Percentiles rank a stretch among this genome's conserved stretches.
These are phyloP conservation scores for Bipolaris bicolor DNA, from an alignment of 2,329 filamentous ascomycete genomes.

Conservation along the genomic window DNA sequence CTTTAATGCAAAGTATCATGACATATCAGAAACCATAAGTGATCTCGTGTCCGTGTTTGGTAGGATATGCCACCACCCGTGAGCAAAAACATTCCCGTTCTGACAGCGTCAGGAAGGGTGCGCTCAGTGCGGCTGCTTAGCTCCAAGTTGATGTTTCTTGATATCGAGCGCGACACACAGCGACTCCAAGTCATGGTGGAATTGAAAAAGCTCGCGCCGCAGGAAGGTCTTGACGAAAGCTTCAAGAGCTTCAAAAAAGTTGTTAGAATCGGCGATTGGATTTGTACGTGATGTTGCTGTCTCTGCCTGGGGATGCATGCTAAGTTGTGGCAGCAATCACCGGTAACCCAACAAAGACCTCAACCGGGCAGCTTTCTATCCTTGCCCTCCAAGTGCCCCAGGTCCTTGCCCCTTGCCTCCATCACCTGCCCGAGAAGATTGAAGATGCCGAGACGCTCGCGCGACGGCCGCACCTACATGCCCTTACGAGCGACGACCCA, in stretches of 20 bases:
- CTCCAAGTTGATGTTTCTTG: conserved; percentile 82
- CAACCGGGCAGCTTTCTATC: conserved; percentile 77
- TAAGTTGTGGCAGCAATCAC: conserved; percentile 60
- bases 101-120: conserved; percentile 69
- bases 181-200: conserved; percentile 80
- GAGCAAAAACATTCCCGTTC: conserved; percentile 8
- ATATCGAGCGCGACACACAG: conserved; percentile 74
- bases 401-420: conserved; percentile 77
- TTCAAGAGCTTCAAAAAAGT: conserved; percentile 69
- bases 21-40: conserved; percentile 30
- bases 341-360: conserved; percentile 72
- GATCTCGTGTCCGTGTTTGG: conserved; percentile 46
- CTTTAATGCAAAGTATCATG: conserved; percentile 41
- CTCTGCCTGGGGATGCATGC: conserved; percentile 5
- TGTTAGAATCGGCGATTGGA: conserved; percentile 80
- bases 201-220: conserved; percentile 57
- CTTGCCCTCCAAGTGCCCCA: conserved; percentile 70
- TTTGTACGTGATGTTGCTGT: conserved; percentile 64
- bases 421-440: conserved; percentile 75
- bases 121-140: conserved; percentile 72
- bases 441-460: conserved; percentile 74
- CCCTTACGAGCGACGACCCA: conserved; percentile 74
- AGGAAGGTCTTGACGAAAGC: conserved; percentile 48
- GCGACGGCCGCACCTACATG: conserved; percentile 82
- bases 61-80: conserved; percentile 24